Evolutionary conservation across 1,139 yeast species (phyloP).

Genomic region (Spathaspora sp.): DNA sequence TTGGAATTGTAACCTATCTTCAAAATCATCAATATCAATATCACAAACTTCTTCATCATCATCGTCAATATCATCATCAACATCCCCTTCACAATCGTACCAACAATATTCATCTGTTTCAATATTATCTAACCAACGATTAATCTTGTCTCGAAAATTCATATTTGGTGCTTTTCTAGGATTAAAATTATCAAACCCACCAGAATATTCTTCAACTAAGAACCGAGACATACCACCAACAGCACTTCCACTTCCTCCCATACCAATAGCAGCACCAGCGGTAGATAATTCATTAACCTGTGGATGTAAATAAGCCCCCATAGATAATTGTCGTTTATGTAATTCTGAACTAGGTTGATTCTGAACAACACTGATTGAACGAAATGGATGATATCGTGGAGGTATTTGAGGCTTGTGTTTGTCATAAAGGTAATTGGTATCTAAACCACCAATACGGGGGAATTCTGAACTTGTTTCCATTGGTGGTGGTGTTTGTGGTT

Average conservation of each 20-base stretch:
- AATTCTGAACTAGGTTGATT: not conserved
- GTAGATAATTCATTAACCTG: no score
- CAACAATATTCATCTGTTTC: not conserved
- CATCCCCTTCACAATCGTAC: constrained; percentile 31
- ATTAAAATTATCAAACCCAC: constrained; percentile 19
- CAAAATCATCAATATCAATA: constrained; percentile 25
- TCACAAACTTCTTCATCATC: constrained; percentile 13
- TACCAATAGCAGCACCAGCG: not conserved
- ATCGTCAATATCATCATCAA: constrained; percentile 20
- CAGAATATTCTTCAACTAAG: no score
- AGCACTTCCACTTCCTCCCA: not conserved
- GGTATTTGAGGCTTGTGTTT: not conserved
- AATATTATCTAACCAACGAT: constrained; percentile 56
- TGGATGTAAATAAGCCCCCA: not conserved
- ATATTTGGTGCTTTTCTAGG: constrained; percentile 60
- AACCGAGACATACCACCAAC: not conserved
- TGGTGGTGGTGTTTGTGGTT: not conserved
- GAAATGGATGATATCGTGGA: not conserved
- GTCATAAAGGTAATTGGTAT: not conserved
- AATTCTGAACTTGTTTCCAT: not conserved
- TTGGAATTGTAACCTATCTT: constrained; percentile 52
- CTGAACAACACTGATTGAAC: not conserved
- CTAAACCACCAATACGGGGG: not conserved
- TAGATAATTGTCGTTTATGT: not conserved
- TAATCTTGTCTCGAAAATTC: constrained; percentile 62